A percentile compares a stretch with the other conserved stretches of the same genome.
phyloP scores from a whole-genome alignment of 208 protist genomes.

The Crithidia thermophila region DNA sequence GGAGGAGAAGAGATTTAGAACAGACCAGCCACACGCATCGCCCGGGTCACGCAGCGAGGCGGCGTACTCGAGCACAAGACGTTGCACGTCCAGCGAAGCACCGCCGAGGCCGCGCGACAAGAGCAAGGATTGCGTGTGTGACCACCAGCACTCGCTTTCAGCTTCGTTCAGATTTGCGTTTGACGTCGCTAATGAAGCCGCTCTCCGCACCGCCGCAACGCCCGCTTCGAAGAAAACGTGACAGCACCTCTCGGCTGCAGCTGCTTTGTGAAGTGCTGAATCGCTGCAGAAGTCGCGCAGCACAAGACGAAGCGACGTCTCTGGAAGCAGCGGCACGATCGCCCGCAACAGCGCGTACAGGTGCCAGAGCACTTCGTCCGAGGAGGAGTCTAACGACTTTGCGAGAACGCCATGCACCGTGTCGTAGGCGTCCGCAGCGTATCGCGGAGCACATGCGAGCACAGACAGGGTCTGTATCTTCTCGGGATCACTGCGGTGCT shows the following conservation, averaged over 20 bases:
- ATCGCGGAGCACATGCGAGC: background rate
- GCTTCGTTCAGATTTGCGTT: background rate
- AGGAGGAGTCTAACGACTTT: too few relatives aligned
- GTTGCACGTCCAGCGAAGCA: too few relatives aligned
- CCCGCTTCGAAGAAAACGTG: slow-evolving; percentile 9
- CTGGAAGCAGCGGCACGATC: background rate
- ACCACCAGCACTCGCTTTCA: too few relatives aligned
- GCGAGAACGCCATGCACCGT: background rate
- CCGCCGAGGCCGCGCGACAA: too few relatives aligned
- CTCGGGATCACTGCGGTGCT: background rate
- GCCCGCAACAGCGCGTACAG: background rate
- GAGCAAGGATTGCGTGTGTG: too few relatives aligned
- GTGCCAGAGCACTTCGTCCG: background rate
- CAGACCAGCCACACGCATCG: too few relatives aligned
- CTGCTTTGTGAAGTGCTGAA: background rate
- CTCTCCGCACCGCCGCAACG: slow-evolving; percentile 2
- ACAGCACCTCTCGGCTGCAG: background rate
- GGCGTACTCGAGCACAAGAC: too few relatives aligned
- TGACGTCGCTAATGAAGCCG: background rate
- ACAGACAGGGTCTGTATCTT: slow-evolving; percentile 3
- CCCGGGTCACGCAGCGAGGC: too few relatives aligned
- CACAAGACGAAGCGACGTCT: background rate
- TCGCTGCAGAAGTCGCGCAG: slow-evolving; percentile 8
- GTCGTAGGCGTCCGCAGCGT: slow-evolving; percentile 19
- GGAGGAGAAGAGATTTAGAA: too few relatives aligned